Conservation (phyloP, 352 stramenopile genomes). For the Globisporangium ultimum region DNA sequence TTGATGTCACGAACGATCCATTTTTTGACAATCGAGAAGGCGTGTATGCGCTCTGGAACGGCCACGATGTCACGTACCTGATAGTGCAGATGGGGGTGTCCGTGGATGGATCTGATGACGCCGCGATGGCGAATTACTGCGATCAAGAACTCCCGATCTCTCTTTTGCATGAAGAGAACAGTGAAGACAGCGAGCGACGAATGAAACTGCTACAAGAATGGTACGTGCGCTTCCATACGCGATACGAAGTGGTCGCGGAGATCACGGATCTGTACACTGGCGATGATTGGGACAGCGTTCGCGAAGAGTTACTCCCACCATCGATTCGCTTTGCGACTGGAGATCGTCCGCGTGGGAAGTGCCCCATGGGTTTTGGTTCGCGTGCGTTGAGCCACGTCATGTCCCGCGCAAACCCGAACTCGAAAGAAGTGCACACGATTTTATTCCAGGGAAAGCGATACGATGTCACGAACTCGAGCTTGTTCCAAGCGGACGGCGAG, state of each 20-base stretch:
- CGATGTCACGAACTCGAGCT: constrained; percentile 45
- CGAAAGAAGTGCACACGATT: constrained; percentile 31
- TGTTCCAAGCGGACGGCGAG: constrained; percentile 41
- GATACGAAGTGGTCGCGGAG: constrained; percentile 44
- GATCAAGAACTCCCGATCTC: constrained; percentile 29
- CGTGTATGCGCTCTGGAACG: constrained; percentile 48
- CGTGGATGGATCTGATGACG: constrained; percentile 24
- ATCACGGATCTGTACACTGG: constrained; percentile 42
- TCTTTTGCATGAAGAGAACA: constrained; percentile 19
- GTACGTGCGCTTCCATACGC: constrained; percentile 45
- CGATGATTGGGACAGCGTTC: constrained; percentile 39
- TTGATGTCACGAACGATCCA: constrained; percentile 43
- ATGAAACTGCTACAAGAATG: constrained; percentile 43
- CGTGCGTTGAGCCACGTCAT: constrained; percentile 25
- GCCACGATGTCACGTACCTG: constrained; percentile 48
- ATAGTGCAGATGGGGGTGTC: constrained; percentile 36
- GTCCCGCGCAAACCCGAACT: constrained; percentile 16
- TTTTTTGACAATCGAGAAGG: constrained; percentile 41
- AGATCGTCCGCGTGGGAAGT: constrained; percentile 31
- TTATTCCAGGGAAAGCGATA: constrained; percentile 51
- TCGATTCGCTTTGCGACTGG: constrained; percentile 9
- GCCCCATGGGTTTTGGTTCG: constrained; percentile 55
- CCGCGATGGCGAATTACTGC: constrained; percentile 30
- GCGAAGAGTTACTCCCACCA: constrained; percentile 29
- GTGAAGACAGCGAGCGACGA: constrained; percentile 22